These are phyloP conservation scores for Malbranchea cinnamomea DNA, from an alignment of 2,329 filamentous ascomycete genomes.

Conservation along the genomic window DNA sequence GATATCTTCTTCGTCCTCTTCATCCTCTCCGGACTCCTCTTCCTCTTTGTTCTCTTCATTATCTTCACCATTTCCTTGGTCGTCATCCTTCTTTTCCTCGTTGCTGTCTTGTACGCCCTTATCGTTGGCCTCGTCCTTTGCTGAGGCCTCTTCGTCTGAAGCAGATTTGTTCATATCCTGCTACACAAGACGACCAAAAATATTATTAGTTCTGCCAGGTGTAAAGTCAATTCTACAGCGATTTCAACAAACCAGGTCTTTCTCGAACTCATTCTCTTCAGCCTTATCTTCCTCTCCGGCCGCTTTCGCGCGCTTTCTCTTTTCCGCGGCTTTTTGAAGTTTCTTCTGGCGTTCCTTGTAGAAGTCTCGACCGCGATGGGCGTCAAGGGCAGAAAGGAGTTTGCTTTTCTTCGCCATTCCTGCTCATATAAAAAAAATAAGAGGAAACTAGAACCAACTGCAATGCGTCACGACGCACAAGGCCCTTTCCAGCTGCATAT, in stretches of 20 bases:
- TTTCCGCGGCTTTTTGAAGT: slow-evolving; percentile 37
- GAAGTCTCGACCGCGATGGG: slow-evolving; percentile 49
- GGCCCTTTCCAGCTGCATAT: too few relatives aligned
- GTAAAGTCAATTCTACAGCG: neutral
- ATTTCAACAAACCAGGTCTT: slow-evolving; percentile 9
- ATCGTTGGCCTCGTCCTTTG: slow-evolving; percentile 34
- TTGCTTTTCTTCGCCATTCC: slow-evolving; percentile 41
- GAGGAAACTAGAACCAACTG: too few relatives aligned
- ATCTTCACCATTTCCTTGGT: too few relatives aligned
- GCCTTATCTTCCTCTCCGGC: slow-evolving; percentile 7
- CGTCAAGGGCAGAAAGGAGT: slow-evolving; percentile 43
- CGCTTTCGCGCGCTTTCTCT: slow-evolving; percentile 26
- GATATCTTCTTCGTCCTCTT: slow-evolving; percentile 73
- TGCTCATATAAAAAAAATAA: slow-evolving; percentile 11
- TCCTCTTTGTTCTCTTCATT: slow-evolving; percentile 24
- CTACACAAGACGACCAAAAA: too few relatives aligned
- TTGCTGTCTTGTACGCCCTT: slow-evolving; percentile 16
- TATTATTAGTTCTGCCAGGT: neutral
- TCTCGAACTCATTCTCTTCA: slow-evolving; percentile 19
- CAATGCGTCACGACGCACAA: too few relatives aligned
- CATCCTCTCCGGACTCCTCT: slow-evolving; percentile 44
- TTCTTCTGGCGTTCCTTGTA: slow-evolving; percentile 66
- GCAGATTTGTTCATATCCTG: too few relatives aligned
- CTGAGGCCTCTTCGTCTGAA: slow-evolving; percentile 3
- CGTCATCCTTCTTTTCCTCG: slow-evolving; percentile 16